Evolutionary conservation across 139 green algal genomes (phyloP), one percentile per base, ranked within the genome.

Genomic region (Picochlorum sp.): DNA sequence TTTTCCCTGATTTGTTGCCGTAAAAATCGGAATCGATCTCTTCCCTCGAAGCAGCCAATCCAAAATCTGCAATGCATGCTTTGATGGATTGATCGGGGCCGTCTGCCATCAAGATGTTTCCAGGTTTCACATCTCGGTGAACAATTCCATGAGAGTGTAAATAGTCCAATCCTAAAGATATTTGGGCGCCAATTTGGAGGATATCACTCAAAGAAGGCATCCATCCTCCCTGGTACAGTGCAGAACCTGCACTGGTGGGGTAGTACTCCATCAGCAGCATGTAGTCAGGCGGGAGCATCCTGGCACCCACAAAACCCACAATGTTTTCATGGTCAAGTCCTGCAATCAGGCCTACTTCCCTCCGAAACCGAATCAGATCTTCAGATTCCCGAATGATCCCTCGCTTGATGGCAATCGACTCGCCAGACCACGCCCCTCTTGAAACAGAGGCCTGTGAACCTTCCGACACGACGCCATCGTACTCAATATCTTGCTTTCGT

Each of bases 391-490:
- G 37, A 32, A 65, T 20, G 21, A 67, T 68, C 4, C 73, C 65
- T 28, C 69, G 75, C 72, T 95, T 95, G 10, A 95, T 66, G 0
- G 87, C 88, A n/a, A 94, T 87, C 5, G 51, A 16, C 23, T 59
- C 20, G 23, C 23, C 21, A n/a, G 21, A 1, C 32, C 20, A 60
- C 77, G 1, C 28, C n/a, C 38, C 71, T 3, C 10, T 14, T 14
- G 67, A 70, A 1, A 91, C 78, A 0, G 41, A 59, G 38, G 81
- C 79, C 52, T 89, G 68, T 9, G 69, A 59, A 21, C 77, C 78
- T n/a, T 68, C 15, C 0, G 62, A 73, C 9, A 84, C 30, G 4
- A 41, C 8, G n/a, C 20, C 54, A 15, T 10, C 41, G 9, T 8
- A 57, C 6, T 54, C 18, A 54, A 54, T 54, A 20, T 24, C 9